A percentile compares a stretch with the other conserved stretches of the same genome.
Evolutionary conservation across 2,329 filamentous ascomycete species (phyloP).

Genomic region (Aspergillus persii): DNA sequence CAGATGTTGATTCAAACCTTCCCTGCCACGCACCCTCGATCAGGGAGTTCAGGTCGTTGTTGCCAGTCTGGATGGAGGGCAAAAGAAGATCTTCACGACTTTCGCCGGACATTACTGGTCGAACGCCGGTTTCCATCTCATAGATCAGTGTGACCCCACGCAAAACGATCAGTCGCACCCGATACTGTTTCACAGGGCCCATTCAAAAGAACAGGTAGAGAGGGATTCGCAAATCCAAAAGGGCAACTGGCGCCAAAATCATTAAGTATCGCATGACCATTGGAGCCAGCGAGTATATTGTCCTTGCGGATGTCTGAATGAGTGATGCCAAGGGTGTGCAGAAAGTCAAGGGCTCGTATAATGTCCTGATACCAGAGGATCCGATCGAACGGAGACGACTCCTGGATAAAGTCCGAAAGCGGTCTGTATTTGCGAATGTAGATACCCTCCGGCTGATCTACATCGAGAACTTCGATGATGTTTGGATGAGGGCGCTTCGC

Average conservation of each 20-base stretch:
- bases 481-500: constrained; percentile 19
- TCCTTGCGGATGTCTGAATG: constrained; percentile 24
- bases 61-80: no score
- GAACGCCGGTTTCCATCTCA: constrained; percentile 16
- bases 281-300: constrained; percentile 22
- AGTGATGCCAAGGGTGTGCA: constrained; percentile 22
- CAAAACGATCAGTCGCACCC: constrained; percentile 23
- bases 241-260: constrained; percentile 25
- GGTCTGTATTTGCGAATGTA: constrained; percentile 25
- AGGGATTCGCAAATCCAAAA: constrained; percentile 13
- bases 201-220: constrained; percentile 22
- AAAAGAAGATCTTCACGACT: no score
- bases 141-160: constrained; percentile 23
- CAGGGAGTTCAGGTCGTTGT: no score
- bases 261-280: constrained; percentile 17
- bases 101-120: no score
- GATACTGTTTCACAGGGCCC: constrained; percentile 20
- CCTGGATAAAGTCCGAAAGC: constrained; percentile 3
- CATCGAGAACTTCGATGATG: constrained; percentile 24
- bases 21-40: no score
- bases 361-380: constrained; percentile 23
- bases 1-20: no score
- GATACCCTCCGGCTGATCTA: constrained; percentile 22
- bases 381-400: constrained; percentile 12
- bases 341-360: constrained; percentile 18